Percentiles rank a stretch among this genome's conserved stretches.
Conservation (phyloP, 2,329 filamentous ascomycete genomes). For the Aspergillus pseudoterreus region DNA sequence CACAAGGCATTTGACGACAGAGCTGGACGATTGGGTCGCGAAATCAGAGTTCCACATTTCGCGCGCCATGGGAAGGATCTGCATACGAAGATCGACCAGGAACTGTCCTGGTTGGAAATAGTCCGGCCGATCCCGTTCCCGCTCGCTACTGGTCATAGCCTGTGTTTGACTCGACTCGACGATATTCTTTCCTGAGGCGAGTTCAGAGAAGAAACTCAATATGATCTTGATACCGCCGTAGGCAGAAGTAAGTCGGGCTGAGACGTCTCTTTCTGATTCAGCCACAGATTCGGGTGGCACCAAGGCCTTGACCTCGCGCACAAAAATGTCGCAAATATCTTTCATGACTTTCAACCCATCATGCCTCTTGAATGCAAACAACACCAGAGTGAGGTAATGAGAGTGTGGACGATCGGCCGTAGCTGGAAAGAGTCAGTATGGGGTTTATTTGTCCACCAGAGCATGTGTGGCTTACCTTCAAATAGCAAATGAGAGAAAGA, state of each 20-base stretch:
- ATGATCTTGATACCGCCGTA: slow-evolving; percentile 73
- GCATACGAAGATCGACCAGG: slow-evolving; percentile 77
- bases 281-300: slow-evolving; percentile 41
- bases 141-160: slow-evolving; percentile 50
- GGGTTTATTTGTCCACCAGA: background rate
- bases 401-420: slow-evolving; percentile 49
- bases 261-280: slow-evolving; percentile 36
- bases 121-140: slow-evolving; percentile 55
- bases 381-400: slow-evolving; percentile 64
- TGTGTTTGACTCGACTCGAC: slow-evolving; percentile 68
- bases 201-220: slow-evolving; percentile 71
- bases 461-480: slow-evolving; percentile 50
- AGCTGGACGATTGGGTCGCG: slow-evolving; percentile 73
- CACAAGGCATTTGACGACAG: slow-evolving; percentile 73
- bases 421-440: slow-evolving; percentile 22
- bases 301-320: slow-evolving; percentile 52
- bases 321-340: slow-evolving; percentile 66
- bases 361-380: slow-evolving; percentile 81
- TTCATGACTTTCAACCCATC: slow-evolving; percentile 73
- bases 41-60: slow-evolving; percentile 82
- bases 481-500: slow-evolving; percentile 75
- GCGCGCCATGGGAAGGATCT: slow-evolving; percentile 70
- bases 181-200: slow-evolving; percentile 75
- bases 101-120: slow-evolving; percentile 70
- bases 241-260: slow-evolving; percentile 47